These are phyloP conservation scores for Botrytis galanthina DNA, from an alignment of 2,329 filamentous ascomycete genomes.

Conservation along the genomic window DNA sequence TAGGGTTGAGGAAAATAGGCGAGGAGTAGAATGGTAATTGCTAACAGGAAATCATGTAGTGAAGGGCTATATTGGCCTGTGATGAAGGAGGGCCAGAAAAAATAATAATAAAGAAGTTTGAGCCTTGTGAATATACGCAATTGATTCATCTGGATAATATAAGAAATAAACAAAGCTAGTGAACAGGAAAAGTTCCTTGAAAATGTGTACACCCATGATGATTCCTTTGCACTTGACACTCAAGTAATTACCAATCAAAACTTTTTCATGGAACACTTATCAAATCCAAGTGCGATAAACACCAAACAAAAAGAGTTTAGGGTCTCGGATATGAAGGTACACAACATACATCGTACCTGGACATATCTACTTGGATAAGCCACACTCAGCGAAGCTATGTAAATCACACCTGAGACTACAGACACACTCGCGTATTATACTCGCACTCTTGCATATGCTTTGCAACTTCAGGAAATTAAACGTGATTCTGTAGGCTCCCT, in stretches of 20 bases:
- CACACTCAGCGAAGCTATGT: background rate
- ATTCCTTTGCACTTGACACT: background rate
- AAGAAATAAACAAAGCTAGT: background rate
- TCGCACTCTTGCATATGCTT: conserved; percentile 3
- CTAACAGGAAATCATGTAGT: background rate
- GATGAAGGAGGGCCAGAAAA: background rate
- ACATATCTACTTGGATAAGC: conserved; percentile 11
- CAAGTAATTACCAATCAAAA: background rate
- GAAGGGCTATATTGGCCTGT: background rate
- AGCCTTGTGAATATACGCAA: background rate
- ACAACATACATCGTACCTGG: conserved; percentile 5
- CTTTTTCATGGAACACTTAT: background rate
- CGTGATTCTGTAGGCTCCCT: conserved; percentile 17
- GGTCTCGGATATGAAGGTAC: conserved; percentile 5
- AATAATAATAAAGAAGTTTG: background rate
- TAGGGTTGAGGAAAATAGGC: background rate
- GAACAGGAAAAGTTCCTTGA: background rate
- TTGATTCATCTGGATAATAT: background rate
- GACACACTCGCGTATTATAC: conserved; percentile 1
- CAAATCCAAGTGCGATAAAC: conserved; percentile 6
- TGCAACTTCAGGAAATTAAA: conserved; percentile 19
- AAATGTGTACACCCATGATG: background rate
- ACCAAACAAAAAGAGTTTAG: conserved; percentile 4
- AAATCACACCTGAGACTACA: background rate
- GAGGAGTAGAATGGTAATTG: conserved; percentile 8